Evolutionary conservation across 306 rosid genomes (phyloP).

Genomic region (Rosa lucieae): DNA sequence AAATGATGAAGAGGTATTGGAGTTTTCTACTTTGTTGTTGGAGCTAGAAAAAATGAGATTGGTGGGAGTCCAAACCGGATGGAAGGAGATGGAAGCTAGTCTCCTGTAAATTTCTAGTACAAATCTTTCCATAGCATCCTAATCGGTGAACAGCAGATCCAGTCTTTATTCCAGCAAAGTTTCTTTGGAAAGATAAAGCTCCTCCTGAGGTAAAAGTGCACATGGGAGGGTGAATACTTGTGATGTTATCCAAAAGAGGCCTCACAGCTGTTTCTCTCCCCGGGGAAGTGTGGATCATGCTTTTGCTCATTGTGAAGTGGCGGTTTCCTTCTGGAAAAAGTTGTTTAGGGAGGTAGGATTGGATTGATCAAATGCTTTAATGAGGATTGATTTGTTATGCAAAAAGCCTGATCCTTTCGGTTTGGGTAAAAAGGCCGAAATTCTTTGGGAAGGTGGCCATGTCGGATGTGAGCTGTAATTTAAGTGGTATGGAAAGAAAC

Average conservation of each 20-base stretch:
- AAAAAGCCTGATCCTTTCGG: neutral
- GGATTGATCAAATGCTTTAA: neutral
- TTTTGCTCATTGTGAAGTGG: neutral
- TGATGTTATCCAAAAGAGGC: neutral
- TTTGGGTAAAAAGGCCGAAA: neutral
- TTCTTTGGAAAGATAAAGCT: neutral
- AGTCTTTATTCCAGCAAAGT: neutral
- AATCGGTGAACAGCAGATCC: neutral
- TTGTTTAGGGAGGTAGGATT: neutral
- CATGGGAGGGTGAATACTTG: neutral
- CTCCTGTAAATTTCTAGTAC: neutral
- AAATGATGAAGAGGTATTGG: neutral
- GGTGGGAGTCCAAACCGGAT: neutral
- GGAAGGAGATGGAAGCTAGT: neutral
- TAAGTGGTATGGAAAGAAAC: neutral
- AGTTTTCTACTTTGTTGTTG: neutral
- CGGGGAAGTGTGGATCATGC: neutral
- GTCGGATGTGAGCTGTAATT: neutral
- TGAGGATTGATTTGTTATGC: neutral
- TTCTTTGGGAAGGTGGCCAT: neutral
- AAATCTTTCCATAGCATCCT: neutral
- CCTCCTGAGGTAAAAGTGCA: neutral
- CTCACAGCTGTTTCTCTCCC: neutral
- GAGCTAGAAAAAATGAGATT: neutral
- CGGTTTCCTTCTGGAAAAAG: neutral